Evolutionary conservation across 108 stramenopile species (phyloP).

Genomic region (Aureococcus anophagefferens): DNA sequence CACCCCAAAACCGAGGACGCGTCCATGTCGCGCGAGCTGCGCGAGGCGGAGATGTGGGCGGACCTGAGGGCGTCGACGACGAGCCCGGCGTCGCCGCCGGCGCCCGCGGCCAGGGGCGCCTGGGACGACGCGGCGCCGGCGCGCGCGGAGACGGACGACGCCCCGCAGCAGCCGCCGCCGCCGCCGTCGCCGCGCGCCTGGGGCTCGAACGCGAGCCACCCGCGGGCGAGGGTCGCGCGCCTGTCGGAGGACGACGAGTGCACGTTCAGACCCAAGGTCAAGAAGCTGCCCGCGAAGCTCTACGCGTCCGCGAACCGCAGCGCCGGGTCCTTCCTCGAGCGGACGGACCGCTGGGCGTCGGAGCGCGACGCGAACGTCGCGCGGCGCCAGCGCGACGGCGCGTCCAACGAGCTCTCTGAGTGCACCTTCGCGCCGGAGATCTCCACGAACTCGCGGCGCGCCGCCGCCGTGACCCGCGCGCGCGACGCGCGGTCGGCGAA

Average conservation of each 20-base stretch:
- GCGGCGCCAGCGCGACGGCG: background rate
- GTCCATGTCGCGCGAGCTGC: background rate
- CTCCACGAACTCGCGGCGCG: background rate
- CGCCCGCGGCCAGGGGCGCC: too few relatives aligned
- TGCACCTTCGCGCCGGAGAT: background rate
- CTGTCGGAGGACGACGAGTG: too few relatives aligned
- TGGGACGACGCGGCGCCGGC: background rate
- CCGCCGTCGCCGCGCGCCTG: too few relatives aligned
- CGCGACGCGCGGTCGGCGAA: background rate
- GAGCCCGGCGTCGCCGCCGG: background rate
- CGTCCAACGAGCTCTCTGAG: background rate
- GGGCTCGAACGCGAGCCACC: too few relatives aligned
- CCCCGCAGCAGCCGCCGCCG: background rate
- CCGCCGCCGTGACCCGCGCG: background rate
- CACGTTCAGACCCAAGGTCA: too few relatives aligned
- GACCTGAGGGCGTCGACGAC: background rate
- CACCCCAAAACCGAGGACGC: background rate
- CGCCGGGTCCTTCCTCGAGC: too few relatives aligned
- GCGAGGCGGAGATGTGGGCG: background rate
- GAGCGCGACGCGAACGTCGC: background rate
- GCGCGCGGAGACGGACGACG: background rate
- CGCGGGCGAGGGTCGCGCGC: too few relatives aligned
- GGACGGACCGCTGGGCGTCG: background rate
- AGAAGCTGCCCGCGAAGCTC: too few relatives aligned
- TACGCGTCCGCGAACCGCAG: too few relatives aligned